Conservation (phyloP, 495 filamentous ascomycete species). For the Aspergillus heteromorphus region DNA sequence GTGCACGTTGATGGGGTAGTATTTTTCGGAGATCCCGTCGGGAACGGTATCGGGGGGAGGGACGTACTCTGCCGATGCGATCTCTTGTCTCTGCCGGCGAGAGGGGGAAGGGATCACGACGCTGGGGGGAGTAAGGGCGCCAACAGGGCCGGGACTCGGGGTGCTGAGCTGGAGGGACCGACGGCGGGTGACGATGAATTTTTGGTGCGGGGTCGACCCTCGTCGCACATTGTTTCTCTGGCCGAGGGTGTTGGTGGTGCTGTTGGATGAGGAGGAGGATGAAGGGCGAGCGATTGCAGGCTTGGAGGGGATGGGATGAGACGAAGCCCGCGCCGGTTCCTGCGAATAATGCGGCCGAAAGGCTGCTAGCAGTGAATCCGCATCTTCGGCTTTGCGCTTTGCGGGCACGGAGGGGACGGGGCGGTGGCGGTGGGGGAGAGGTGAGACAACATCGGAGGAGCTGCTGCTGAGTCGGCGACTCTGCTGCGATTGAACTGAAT, state of each 20-base stretch:
- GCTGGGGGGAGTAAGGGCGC: background rate
- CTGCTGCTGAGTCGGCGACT: background rate
- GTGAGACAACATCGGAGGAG: background rate
- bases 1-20: slow-evolving; percentile 22
- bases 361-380: background rate
- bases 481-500: too few species aligned
- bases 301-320: too few species aligned
- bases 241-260: too few species aligned
- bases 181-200: too few species aligned
- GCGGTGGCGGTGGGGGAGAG: background rate
- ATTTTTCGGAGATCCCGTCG: slow-evolving; percentile 16
- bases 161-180: background rate
- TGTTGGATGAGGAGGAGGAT: too few species aligned
- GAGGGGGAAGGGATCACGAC: slow-evolving; percentile 28
- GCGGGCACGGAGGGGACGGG: background rate
- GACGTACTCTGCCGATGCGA: slow-evolving; percentile 9
- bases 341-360: background rate
- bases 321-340: too few species aligned
- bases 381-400: background rate
- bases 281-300: too few species aligned
- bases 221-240: too few species aligned
- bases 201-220: too few species aligned
- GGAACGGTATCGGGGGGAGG: background rate
- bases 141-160: slow-evolving; percentile 6
- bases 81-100: slow-evolving; percentile 9